A percentile compares a stretch with the other conserved stretches of the same genome.
Evolutionary conservation across 345 rosid species (phyloP).

Genomic region (Gossypium anomalum): DNA sequence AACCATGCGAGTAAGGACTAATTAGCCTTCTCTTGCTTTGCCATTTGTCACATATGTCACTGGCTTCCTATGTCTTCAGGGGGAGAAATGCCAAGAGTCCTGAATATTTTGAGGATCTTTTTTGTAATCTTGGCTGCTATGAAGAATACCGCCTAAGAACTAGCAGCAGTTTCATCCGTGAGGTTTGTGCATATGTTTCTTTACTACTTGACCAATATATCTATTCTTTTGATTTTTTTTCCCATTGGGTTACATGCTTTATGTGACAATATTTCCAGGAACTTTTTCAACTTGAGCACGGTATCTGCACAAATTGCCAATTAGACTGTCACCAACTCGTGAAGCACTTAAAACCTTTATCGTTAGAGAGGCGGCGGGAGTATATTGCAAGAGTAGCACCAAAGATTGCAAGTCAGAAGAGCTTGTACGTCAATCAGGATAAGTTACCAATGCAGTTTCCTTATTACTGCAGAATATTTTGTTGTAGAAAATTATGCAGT

Average conservation of each 20-base stretch:
- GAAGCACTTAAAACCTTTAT: conserved; percentile 58
- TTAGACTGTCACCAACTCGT: conserved; percentile 88
- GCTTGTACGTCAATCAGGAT: conserved; percentile 48
- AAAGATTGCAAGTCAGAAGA: conserved; percentile 52
- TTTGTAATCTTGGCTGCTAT: conserved; percentile 73
- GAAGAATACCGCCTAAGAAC: conserved; percentile 90
- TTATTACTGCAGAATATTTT: neutral
- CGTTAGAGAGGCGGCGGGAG: conserved; percentile 51
- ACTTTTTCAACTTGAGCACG: conserved; percentile 82
- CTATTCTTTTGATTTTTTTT: neutral
- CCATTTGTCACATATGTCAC: conserved; percentile 10
- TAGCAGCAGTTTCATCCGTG: conserved; percentile 66
- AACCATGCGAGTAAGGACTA: conserved; percentile 61
- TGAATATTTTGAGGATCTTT: conserved; percentile 92
- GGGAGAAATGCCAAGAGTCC: conserved; percentile 67
- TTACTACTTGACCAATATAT: neutral
- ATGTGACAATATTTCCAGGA: conserved; percentile 45
- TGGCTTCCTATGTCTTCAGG: conserved; percentile 36
- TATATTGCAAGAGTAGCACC: conserved; percentile 65
- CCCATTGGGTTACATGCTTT: neutral
- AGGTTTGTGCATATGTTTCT: conserved; percentile 40
- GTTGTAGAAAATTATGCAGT: neutral
- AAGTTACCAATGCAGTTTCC: conserved; percentile 10
- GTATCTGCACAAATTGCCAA: conserved; percentile 74
- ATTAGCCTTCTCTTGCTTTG: conserved; percentile 16